phyloP scores from a whole-genome alignment of 345 rosid genomes.

The Lepidium didymum region DNA sequence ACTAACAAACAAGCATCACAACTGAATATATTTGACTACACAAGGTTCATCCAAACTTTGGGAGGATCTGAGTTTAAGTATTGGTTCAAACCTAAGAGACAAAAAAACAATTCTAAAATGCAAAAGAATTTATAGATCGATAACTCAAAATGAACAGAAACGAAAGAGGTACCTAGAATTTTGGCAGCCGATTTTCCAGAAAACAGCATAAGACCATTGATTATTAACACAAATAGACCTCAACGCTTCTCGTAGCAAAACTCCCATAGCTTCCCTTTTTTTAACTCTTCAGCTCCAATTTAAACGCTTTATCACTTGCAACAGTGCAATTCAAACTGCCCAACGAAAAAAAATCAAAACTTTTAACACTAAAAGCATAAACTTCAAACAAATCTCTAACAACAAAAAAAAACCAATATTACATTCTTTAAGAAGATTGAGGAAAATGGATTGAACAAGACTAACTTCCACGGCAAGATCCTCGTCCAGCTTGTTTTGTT shows the following conservation, averaged over 20 bases:
- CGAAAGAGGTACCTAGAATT: conserved; percentile 52
- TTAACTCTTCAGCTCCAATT: not conserved
- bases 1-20: not conserved
- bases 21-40: not conserved
- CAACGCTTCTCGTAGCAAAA: conserved; percentile 65
- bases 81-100: too few species aligned
- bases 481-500: conserved; percentile 95
- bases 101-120: not conserved
- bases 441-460: conserved; percentile 14
- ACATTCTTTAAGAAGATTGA: conserved; percentile 24
- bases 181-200: conserved; percentile 95
- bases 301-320: conserved; percentile 12
- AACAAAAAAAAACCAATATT: conserved; percentile 7
- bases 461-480: conserved; percentile 99
- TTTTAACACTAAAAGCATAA: too few species aligned
- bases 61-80: not conserved
- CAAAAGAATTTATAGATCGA: not conserved
- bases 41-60: not conserved
- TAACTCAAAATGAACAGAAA: not conserved
- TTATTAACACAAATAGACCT: conserved; percentile 62
- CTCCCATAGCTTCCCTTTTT: conserved; percentile 53
- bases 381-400: not conserved
- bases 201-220: conserved; percentile 88
- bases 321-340: conserved; percentile 23
- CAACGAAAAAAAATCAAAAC: not conserved